A percentile compares a stretch with the other conserved stretches of the same genome.
Conservation (phyloP, 2,329 filamentous ascomycete species). For the Chaetomium globosum region DNA sequence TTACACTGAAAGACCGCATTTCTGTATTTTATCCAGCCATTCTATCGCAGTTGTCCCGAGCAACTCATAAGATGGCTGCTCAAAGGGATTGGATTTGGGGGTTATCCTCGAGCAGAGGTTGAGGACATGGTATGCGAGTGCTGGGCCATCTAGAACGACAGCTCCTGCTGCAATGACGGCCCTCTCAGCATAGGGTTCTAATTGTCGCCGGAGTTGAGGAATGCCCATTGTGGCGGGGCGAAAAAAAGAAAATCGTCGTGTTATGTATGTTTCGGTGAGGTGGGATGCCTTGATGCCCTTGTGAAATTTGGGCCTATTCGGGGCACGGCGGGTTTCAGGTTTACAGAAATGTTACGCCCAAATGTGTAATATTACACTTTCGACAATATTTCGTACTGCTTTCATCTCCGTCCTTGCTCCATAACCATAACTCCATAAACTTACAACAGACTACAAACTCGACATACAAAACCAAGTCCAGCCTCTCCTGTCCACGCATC, state of each 20-base stretch:
- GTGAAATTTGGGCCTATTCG: background rate
- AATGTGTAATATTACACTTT: background rate
- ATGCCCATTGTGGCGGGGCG: constrained; percentile 57
- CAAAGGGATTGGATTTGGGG: constrained; percentile 48
- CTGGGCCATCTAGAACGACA: constrained; percentile 74
- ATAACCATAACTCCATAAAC: background rate
- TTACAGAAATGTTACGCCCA: background rate
- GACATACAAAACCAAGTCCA: no score
- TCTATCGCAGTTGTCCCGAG: constrained; percentile 60
- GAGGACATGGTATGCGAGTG: constrained; percentile 73
- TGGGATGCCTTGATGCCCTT: background rate
- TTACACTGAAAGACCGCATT: constrained; percentile 65
- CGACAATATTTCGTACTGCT: no score
- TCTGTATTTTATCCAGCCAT: constrained; percentile 65
- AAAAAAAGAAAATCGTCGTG: background rate
- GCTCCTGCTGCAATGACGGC: constrained; percentile 47
- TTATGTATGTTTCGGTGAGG: no score
- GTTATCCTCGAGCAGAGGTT: constrained; percentile 51
- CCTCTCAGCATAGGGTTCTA: constrained; percentile 56
- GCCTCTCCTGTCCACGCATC: no score
- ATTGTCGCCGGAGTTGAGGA: constrained; percentile 54
- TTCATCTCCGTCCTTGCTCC: background rate
- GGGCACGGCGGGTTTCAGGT: background rate
- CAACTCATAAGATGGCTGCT: constrained; percentile 64
- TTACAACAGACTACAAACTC: background rate